A percentile compares a stretch with the other conserved stretches of the same genome.
Evolutionary conservation across 2,329 filamentous ascomycete species (phyloP).

Genomic region (Phyllosticta citriasiana): DNA sequence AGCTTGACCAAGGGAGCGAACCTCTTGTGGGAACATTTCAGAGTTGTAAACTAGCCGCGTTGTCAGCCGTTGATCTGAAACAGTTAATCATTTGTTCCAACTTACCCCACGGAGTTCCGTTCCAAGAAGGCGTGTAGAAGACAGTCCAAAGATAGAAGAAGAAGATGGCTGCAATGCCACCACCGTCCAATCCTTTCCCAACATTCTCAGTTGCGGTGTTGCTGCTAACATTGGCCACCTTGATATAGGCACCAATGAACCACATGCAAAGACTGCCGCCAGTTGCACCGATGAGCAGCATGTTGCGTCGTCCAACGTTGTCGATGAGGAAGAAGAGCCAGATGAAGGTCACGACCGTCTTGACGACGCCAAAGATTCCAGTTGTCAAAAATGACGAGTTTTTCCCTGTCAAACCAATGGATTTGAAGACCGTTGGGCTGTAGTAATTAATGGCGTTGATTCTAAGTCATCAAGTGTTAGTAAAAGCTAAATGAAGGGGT

Average conservation of each 20-base stretch:
- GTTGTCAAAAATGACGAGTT: constrained; percentile 56
- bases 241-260: constrained; percentile 54
- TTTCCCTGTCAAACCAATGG: constrained; percentile 51
- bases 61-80: constrained; percentile 16
- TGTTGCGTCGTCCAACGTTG: constrained; percentile 49
- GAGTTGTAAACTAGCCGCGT: neutral
- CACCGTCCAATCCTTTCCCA: constrained; percentile 28
- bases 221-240: constrained; percentile 27
- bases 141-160: constrained; percentile 69
- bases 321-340: constrained; percentile 64
- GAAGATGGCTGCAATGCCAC: constrained; percentile 53
- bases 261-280: constrained; percentile 56
- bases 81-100: constrained; percentile 34
- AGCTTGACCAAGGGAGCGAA: constrained; percentile 60
- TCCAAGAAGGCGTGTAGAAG: constrained; percentile 52
- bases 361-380: constrained; percentile 68
- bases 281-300: constrained; percentile 55
- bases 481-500: constrained; percentile 20
- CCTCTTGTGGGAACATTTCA: constrained; percentile 66
- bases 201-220: constrained; percentile 26
- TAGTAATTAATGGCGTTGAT: constrained; percentile 19
- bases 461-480: too few relatives aligned
- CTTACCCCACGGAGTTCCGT: neutral
- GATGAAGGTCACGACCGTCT: constrained; percentile 57
- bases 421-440: constrained; percentile 56